Base-by-base conservation (phyloP, 1,139 yeast species). In the Debaryomyces udenii region DNA sequence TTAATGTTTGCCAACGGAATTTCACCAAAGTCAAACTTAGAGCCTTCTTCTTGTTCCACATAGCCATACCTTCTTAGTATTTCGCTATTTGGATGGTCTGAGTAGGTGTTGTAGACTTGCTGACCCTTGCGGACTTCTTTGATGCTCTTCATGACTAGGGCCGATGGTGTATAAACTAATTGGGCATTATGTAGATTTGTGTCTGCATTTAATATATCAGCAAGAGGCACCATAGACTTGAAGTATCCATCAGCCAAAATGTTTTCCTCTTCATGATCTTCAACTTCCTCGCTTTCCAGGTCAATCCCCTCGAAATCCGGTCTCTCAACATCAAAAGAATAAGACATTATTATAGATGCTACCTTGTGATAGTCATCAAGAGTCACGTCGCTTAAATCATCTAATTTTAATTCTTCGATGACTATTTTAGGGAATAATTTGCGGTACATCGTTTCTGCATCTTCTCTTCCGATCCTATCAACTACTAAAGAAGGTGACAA, bases 181-280 rank as follows among this genome's bases (percentile, higher is more conserved):
- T 81, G 77, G 4, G 96, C 96, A 60, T 93, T 91, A 55, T 81
- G 83, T n/a, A 76, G 68, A 13, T 74, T 73, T 0, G 96, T 85
- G 55, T 90, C 93, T 0, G 97, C 91, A 55, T 93, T 93, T 45
- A 93, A 66, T 20, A 88, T 82, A 56, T 93, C 98, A 0, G 98
- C 98, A 39, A 90, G 67, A 0, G 98, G 96, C 5, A 90, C 90
- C 96, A 93, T 86, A 0, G 96, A 86, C 57, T 93, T 91, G 48
- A 77, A 68, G 41, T 74, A 76, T 2, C 71, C 70, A 40, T 76
- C 83, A 6, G 59, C 63, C 18, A 47, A 52, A 32, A 51, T 52
- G 32, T 50, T 50, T 9, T 49, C 40, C 3, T 35, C 18, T 0
- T 46, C 54, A 16, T 51, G 56, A 0, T 51, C 56, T 2, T 50